Evolutionary conservation across 2,329 filamentous ascomycete species (phyloP).

Genomic region (Biscogniauxia mediterranea): DNA sequence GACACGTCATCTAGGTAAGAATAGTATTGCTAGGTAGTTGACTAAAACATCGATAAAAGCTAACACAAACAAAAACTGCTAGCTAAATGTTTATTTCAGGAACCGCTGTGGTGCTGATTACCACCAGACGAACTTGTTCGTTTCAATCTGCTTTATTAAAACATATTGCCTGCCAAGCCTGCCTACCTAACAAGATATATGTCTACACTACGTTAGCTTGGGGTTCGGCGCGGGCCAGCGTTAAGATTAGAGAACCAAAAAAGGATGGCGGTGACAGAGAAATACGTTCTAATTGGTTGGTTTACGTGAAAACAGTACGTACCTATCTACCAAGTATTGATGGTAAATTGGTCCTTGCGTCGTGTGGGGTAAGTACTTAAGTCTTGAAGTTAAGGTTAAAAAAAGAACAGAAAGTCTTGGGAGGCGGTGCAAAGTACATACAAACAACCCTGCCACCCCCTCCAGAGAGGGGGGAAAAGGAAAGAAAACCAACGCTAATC

Average conservation of each 20-base stretch:
- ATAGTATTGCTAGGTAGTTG: too few species aligned
- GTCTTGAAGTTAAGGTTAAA: background rate
- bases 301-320: background rate
- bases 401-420: background rate
- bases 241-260: conserved; percentile 2
- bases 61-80: background rate
- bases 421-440: background rate
- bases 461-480: background rate
- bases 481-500: background rate
- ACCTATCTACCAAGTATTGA: background rate
- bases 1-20: background rate
- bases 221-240: background rate
- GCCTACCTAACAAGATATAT: background rate
- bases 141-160: background rate
- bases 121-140: background rate
- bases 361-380: background rate
- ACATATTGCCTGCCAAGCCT: background rate
- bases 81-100: background rate
- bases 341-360: background rate
- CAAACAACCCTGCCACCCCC: background rate
- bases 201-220: background rate
- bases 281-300: background rate
- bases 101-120: background rate
- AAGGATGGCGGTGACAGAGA: background rate
- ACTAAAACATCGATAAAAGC: background rate